Conservation (phyloP, 2,329 filamentous ascomycete genomes). For the Xylariaceae sp. region DNA sequence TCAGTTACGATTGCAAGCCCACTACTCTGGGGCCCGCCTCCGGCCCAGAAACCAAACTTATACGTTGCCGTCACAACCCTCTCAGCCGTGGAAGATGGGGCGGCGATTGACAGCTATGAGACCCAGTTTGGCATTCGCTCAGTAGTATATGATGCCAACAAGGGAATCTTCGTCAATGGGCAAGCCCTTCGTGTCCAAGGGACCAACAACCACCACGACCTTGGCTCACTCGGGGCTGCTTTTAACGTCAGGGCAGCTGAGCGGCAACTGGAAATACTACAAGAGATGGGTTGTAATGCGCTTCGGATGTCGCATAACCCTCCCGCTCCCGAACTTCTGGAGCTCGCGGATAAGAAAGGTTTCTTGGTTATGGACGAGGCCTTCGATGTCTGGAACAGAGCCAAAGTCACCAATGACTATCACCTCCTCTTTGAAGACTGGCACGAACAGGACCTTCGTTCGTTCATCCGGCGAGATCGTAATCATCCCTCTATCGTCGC, state of each 20-base stretch:
- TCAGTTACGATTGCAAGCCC: slow-evolving; percentile 39
- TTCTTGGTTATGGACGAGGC: slow-evolving; percentile 53
- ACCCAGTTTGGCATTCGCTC: slow-evolving; percentile 50
- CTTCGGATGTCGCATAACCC: slow-evolving; percentile 54
- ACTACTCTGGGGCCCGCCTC: slow-evolving; percentile 47
- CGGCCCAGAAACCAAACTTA: slow-evolving; percentile 44
- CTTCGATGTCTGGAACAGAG: slow-evolving; percentile 49
- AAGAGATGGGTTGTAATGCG: slow-evolving; percentile 49
- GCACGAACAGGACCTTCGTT: slow-evolving; percentile 51
- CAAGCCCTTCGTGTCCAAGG: slow-evolving; percentile 44
- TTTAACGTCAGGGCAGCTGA: slow-evolving; percentile 49
- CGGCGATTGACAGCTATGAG: slow-evolving; percentile 43
- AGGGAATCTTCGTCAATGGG: slow-evolving; percentile 47
- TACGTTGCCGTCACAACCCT: slow-evolving; percentile 47
- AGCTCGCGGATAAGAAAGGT: slow-evolving; percentile 48
- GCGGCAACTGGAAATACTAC: slow-evolving; percentile 48
- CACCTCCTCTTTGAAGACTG: slow-evolving; percentile 53
- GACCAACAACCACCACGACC: slow-evolving; percentile 50
- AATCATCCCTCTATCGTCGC: slow-evolving; percentile 53
- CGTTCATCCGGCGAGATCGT: slow-evolving; percentile 50
- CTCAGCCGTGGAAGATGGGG: slow-evolving; percentile 19
- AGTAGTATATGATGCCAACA: slow-evolving; percentile 37
- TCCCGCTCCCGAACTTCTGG: slow-evolving; percentile 48
- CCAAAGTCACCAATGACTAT: slow-evolving; percentile 48
- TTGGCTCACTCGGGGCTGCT: slow-evolving; percentile 48